phyloP scores from a whole-genome alignment of 208 protist species.

The Sergeia podlipaevii region DNA sequence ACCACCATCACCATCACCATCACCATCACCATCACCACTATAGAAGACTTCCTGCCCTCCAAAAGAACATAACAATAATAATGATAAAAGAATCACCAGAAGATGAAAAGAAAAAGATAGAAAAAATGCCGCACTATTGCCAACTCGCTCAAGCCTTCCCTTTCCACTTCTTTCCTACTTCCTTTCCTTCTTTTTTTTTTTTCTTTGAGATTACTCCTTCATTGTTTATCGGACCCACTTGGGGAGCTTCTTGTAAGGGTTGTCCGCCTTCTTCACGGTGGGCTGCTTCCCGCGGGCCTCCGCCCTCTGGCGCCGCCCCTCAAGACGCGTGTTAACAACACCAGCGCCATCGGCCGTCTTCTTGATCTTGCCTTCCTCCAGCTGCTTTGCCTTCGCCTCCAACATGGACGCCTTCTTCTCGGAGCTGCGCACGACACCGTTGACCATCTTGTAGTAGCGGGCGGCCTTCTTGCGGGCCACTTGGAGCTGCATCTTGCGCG shows the following conservation, averaged over 20 bases:
- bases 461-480: conserved; percentile 89
- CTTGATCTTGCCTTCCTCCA: conserved; percentile 57
- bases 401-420: conserved; percentile 60
- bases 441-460: conserved; percentile 89
- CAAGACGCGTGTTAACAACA: conserved; percentile 52
- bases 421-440: conserved; percentile 60
- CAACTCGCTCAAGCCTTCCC: not conserved
- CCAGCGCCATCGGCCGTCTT: conserved; percentile 49
- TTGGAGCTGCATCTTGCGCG: conserved; percentile 88
- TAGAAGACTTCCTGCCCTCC: no score
- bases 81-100: no score
- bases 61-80: no score
- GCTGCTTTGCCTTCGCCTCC: conserved; percentile 72
- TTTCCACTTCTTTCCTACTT: no score
- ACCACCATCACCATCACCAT: no score
- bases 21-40: no score
- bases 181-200: conserved; percentile 8
- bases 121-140: not conserved
- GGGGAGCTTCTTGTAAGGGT: conserved; percentile 85
- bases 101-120: conserved; percentile 1
- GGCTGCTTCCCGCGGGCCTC: conserved; percentile 41
- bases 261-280: conserved; percentile 59
- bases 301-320: conserved; percentile 39
- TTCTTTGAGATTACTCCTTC: not conserved
- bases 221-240: conserved; percentile 77